These are phyloP conservation scores for Trametes maxima DNA, from an alignment of 768 basidiomycete genomes.

Conservation along the genomic window DNA sequence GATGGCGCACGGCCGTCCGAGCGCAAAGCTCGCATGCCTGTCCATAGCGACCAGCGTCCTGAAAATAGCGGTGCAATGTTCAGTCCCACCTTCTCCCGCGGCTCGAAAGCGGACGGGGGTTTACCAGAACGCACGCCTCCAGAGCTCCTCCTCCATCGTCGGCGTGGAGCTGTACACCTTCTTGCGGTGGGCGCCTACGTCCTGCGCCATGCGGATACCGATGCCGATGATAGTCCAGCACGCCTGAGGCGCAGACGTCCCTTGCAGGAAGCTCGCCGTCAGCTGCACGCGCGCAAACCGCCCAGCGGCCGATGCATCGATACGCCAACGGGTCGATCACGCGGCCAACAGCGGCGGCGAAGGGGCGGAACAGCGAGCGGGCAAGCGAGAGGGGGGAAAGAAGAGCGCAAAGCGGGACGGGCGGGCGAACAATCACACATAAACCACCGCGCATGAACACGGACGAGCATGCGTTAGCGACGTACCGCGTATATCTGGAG, in stretches of 20 bases:
- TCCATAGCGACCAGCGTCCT: slow-evolving; percentile 57
- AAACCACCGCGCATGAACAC: not conserved
- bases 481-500: slow-evolving; percentile 68
- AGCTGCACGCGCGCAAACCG: slow-evolving; percentile 37
- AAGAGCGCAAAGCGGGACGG: not conserved
- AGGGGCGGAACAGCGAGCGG: slow-evolving; percentile 18
- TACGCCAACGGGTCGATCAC: slow-evolving; percentile 22
- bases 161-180: slow-evolving; percentile 42
- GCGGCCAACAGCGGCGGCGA: too few species aligned
- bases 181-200: slow-evolving; percentile 72
- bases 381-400: not conserved
- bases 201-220: slow-evolving; percentile 72
- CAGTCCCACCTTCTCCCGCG: too few species aligned
- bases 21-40: slow-evolving; percentile 45
- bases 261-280: slow-evolving; percentile 43
- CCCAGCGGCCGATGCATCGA: too few species aligned
- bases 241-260: slow-evolving; percentile 50
- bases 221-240: slow-evolving; percentile 61
- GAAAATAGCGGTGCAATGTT: not conserved
- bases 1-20: slow-evolving; percentile 72
- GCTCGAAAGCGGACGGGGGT: slow-evolving; percentile 1
- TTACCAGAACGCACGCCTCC: slow-evolving; percentile 71
- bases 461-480: not conserved
- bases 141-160: slow-evolving; percentile 66
- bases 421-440: not conserved